These are phyloP conservation scores for bread wheat (Triticum aestivum) DNA, from an alignment of 176 grass and related monocot species.

Conservation along the genomic window DNA sequence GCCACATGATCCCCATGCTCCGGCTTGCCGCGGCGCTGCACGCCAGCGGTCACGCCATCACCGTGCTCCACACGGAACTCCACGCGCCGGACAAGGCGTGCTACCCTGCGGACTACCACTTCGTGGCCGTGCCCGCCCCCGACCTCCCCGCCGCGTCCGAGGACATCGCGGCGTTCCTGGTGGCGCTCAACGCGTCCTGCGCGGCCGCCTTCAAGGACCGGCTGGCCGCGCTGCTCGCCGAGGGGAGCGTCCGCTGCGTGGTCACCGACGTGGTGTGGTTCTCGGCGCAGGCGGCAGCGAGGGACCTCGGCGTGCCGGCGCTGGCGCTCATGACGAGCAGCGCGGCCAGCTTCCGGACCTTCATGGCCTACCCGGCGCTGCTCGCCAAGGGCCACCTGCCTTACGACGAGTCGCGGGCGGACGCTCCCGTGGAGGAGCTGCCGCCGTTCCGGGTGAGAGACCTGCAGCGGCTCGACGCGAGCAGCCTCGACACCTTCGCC, in stretches of 20 bases:
- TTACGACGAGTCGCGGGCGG: background rate
- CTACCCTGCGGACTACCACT: background rate
- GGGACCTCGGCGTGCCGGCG: constrained; percentile 14
- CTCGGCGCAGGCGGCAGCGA: background rate
- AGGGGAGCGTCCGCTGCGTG: background rate
- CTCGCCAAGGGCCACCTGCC: constrained; percentile 13
- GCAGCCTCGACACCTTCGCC: no score
- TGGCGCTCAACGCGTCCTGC: background rate
- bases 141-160: background rate
- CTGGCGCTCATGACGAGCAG: background rate
- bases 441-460: no score
- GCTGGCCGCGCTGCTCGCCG: background rate
- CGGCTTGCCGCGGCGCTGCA: no score
- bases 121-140: background rate
- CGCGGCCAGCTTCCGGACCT: constrained; percentile 10
- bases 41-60: no score
- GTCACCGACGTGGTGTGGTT: constrained; percentile 4
- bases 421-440: background rate
- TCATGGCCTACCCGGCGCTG: background rate
- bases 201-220: background rate
- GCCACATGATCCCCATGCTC: no score
- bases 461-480: no score
- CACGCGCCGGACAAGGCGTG: background rate
- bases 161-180: background rate
- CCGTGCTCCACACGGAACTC: no score